Percentiles rank a stretch among this genome's conserved stretches.
phyloP scores from a whole-genome alignment of 139 green algal genomes.

The Chlamydomonas sp. region DNA sequence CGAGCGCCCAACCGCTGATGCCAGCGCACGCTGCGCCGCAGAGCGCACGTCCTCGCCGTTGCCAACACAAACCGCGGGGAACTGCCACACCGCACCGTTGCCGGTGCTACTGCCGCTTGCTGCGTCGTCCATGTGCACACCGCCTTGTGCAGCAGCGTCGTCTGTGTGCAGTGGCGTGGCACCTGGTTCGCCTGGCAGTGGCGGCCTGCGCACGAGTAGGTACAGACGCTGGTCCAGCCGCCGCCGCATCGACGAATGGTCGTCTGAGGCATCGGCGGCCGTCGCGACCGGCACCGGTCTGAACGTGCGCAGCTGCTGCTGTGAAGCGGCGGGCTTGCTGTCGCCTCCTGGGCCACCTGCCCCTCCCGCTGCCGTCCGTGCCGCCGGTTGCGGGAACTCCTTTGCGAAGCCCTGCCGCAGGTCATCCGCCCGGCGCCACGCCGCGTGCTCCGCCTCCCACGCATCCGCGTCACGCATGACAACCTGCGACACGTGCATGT shows the following conservation, averaged over 20 bases:
- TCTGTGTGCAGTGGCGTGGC: neutral
- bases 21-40: slow-evolving; percentile 19
- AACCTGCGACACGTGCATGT: slow-evolving; percentile 1
- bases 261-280: neutral
- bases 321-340: neutral
- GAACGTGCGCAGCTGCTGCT: slow-evolving; percentile 9
- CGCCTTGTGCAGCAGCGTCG: neutral
- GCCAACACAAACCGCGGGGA: slow-evolving; percentile 3
- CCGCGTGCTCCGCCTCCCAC: neutral
- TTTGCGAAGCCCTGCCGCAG: slow-evolving; percentile 15
- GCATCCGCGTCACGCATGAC: neutral
- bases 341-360: neutral
- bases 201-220: slow-evolving; percentile 22
- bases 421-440: neutral
- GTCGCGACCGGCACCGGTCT: slow-evolving; percentile 14
- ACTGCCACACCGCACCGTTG: slow-evolving; percentile 12
- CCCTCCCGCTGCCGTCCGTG: neutral
- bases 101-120: neutral
- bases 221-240: slow-evolving; percentile 19
- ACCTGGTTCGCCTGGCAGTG: neutral
- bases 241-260: slow-evolving; percentile 22
- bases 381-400: slow-evolving; percentile 13
- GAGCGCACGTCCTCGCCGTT: neutral
- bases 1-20: slow-evolving; percentile 5
- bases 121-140: neutral